Base-by-base conservation (phyloP, 805 yeast genomes). In the Nakazawaea siamensis region DNA sequence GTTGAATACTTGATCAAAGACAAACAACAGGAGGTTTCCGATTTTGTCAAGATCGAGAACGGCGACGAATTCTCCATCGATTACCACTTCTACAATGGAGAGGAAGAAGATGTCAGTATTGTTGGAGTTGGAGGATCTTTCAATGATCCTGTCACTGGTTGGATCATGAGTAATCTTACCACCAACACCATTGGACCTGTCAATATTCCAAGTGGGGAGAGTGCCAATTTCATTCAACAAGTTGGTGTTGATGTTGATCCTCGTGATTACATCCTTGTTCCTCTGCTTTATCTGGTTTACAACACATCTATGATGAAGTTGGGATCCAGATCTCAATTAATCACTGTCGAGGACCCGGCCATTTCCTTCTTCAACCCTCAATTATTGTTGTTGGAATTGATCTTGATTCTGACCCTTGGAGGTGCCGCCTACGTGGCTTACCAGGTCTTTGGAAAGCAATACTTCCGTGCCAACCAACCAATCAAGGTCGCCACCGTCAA, bases 321-420 rank as follows among this genome's bases (percentile, higher is more conserved):
- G 27, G 74, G 75, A 34, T 68, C 80, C 18, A 64, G 70, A 48
- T 70, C 75, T 33, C 77, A 74, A 48, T 57, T 77, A 40, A 60
- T 82, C 29, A 54, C 62, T 16, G 70, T 87, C 38, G 56, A 56
- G 9, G 95, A 86, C 47, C 70, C 69, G 24, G 69, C 78, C 38
- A 62, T 87, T 46, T 79, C 94, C 1, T 43, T 78, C 35, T 76
- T 80, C 58, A 73, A 82, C 52, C 92, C 88, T 11, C 76, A 78
- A 56, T 70, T 86, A 49, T 51, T 85, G 39, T 54, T 81, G 24
- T 69, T 81, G 44, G 80, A 76, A 51, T 34, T 73, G 12, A 45
- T 82, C 18, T 57, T 84, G 38, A 45, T 62, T 3, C 67, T 58
- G 16, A 54, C 77, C 14, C 35, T 77, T 19, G 76, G 62, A 34